These are phyloP conservation scores for Diaporthe vexans DNA, from an alignment of 2,329 filamentous ascomycete species.

Conservation along the genomic window DNA sequence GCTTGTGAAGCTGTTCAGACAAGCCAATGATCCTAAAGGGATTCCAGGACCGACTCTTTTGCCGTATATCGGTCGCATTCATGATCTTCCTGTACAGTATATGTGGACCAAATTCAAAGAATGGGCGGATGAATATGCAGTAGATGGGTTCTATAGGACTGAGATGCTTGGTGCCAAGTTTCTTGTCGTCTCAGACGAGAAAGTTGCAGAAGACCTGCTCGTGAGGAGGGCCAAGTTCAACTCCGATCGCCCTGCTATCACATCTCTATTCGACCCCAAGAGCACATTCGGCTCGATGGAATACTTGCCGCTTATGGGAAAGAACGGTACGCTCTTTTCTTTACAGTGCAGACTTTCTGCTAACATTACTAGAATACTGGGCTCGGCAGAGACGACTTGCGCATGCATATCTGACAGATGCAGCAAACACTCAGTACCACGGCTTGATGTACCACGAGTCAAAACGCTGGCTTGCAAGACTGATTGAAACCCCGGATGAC, in stretches of 20 bases:
- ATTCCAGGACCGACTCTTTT: background rate
- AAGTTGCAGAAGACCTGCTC: background rate
- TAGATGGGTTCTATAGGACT: conserved; percentile 1
- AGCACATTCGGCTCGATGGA: conserved; percentile 8
- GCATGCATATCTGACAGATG: background rate
- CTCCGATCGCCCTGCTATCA: background rate
- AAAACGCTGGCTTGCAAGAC: conserved; percentile 1
- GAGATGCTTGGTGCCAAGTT: conserved; percentile 10
- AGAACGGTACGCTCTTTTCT: background rate
- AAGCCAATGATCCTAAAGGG: background rate
- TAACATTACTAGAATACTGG: background rate
- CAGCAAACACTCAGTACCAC: background rate
- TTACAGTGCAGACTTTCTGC: background rate
- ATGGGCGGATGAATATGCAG: background rate
- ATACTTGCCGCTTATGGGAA: conserved; percentile 10
- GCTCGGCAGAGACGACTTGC: conserved; percentile 9
- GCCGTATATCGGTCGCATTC: conserved; percentile 3
- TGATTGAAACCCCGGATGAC: background rate
- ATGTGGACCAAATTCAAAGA: conserved; percentile 18
- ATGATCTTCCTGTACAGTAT: conserved; percentile 13
- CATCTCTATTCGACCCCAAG: background rate
- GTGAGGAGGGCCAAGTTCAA: conserved; percentile 9
- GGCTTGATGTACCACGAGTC: conserved; percentile 2
- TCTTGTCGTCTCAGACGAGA: conserved; percentile 7
- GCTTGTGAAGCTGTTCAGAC: conserved; percentile 7